These are phyloP conservation scores for Collariella sp. DNA, from an alignment of 495 filamentous ascomycete genomes.

Conservation along the genomic window DNA sequence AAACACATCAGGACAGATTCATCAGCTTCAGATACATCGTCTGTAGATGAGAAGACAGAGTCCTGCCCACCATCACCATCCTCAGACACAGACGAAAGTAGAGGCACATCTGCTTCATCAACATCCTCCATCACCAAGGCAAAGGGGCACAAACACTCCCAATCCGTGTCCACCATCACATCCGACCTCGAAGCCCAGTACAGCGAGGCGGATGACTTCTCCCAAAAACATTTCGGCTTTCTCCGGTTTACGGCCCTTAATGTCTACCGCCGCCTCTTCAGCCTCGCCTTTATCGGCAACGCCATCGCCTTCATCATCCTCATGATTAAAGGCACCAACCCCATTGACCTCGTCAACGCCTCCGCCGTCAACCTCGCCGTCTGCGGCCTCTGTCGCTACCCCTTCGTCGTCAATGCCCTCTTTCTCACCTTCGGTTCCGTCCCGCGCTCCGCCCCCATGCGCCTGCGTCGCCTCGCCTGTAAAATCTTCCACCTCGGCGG, in stretches of 20 bases:
- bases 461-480: slow-evolving; percentile 53
- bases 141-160: not conserved
- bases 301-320: slow-evolving; percentile 25
- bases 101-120: not conserved
- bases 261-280: slow-evolving; percentile 29
- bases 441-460: slow-evolving; percentile 54
- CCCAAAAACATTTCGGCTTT: slow-evolving; percentile 21
- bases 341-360: slow-evolving; percentile 28
- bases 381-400: slow-evolving; percentile 56
- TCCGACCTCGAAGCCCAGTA: slow-evolving; percentile 21
- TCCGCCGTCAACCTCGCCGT: slow-evolving; percentile 40
- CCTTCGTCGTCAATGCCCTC: slow-evolving; percentile 63
- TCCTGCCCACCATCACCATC: slow-evolving; percentile 1
- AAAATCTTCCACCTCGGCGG: slow-evolving; percentile 74
- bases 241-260: slow-evolving; percentile 26
- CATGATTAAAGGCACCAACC: slow-evolving; percentile 16
- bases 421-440: slow-evolving; percentile 48
- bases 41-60: not conserved
- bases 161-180: not conserved
- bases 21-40: not conserved
- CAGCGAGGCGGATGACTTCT: slow-evolving; percentile 7
- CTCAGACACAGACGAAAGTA: not conserved
- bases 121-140: slow-evolving; percentile 4
- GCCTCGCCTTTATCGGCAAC: slow-evolving; percentile 25
- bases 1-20: not conserved